These are phyloP conservation scores for Aspergillus ostianus DNA, from an alignment of 495 filamentous ascomycete genomes.

Conservation along the genomic window DNA sequence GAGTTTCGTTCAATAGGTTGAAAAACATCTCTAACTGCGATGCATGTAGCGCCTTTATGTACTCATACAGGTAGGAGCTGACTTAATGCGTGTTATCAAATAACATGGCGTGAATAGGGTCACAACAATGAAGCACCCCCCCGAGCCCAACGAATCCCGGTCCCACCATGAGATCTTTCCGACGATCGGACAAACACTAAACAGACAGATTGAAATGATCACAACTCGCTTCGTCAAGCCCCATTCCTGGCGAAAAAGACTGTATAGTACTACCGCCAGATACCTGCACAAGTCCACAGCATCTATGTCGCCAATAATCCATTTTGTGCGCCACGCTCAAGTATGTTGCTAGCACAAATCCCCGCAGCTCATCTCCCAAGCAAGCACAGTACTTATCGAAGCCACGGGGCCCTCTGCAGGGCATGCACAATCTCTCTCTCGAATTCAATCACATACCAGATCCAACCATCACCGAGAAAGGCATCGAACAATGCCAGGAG, in stretches of 20 bases:
- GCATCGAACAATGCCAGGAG: conserved; percentile 61
- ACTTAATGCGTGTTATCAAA: too few relatives aligned
- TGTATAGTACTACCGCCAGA: not conserved
- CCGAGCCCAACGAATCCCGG: not conserved
- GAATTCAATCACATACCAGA: conserved; percentile 34
- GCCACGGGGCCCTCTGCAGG: not conserved
- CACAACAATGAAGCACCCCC: too few relatives aligned
- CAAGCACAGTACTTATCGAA: not conserved
- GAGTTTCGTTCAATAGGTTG: too few relatives aligned
- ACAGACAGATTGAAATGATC: not conserved
- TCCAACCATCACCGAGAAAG: conserved; percentile 67
- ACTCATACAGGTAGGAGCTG: not conserved
- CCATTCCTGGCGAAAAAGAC: not conserved
- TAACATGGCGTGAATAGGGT: not conserved
- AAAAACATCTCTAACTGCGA: not conserved
- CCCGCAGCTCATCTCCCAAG: not conserved
- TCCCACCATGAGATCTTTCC: not conserved
- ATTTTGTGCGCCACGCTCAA: not conserved
- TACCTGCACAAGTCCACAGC: not conserved
- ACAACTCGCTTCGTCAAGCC: not conserved
- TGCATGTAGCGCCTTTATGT: not conserved
- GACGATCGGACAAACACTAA: not conserved
- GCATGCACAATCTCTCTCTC: not conserved
- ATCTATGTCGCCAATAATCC: not conserved
- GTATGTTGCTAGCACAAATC: not conserved